Percentiles rank a stretch among this genome's conserved stretches.
These are phyloP conservation scores for Hirschfeldia incana DNA, from an alignment of 345 rosid genomes.

Conservation along the genomic window DNA sequence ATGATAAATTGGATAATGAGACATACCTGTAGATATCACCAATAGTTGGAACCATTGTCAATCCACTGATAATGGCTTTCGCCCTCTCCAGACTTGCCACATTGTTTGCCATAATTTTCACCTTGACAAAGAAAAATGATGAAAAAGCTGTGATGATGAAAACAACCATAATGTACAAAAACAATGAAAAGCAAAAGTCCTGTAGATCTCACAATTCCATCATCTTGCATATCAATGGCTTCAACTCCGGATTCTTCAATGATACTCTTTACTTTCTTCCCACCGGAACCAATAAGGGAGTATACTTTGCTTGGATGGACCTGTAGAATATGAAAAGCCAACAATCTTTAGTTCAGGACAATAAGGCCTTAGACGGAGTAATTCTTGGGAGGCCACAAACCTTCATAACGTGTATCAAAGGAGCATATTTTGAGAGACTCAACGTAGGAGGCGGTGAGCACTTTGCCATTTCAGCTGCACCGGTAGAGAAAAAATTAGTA, in stretches of 20 bases:
- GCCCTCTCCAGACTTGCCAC: slow-evolving; percentile 78
- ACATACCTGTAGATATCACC: slow-evolving; percentile 85
- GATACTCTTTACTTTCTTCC: slow-evolving; percentile 94
- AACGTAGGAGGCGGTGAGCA: slow-evolving; percentile 79
- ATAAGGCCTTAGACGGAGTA: not conserved
- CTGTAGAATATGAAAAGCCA: slow-evolving; percentile 44
- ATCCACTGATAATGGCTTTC: slow-evolving; percentile 65
- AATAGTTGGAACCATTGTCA: slow-evolving; percentile 83
- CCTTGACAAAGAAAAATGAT: slow-evolving; percentile 47
- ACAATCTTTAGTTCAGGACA: slow-evolving; percentile 18
- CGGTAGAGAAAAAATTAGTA: not conserved
- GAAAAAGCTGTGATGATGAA: slow-evolving; percentile 22
- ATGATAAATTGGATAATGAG: no score
- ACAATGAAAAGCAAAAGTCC: slow-evolving; percentile 5
- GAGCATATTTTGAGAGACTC: slow-evolving; percentile 82
- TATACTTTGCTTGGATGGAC: slow-evolving; percentile 79
- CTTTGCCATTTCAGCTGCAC: slow-evolving; percentile 86
- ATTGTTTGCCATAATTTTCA: slow-evolving; percentile 85
- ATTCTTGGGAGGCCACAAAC: slow-evolving; percentile 45
- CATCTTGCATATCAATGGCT: slow-evolving; percentile 81
- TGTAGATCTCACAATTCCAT: slow-evolving; percentile 75
- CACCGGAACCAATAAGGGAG: slow-evolving; percentile 90
- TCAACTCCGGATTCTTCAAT: slow-evolving; percentile 97
- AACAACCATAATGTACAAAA: not conserved
- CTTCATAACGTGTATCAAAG: slow-evolving; percentile 87